phyloP scores from a whole-genome alignment of 352 stramenopile species.

The Globisporangium orthogonon region DNA sequence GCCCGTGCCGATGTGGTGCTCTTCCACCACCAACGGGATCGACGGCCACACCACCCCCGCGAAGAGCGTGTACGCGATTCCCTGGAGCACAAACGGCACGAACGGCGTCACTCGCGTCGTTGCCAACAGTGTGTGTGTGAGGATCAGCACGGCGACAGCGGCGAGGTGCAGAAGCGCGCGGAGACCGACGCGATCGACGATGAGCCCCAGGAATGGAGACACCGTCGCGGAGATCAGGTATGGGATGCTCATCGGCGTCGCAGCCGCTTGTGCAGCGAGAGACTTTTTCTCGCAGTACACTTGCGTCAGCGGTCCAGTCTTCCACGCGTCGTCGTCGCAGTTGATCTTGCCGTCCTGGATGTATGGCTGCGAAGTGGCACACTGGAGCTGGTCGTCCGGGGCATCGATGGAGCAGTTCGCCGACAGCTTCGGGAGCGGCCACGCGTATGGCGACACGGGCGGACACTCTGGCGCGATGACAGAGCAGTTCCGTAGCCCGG shows the following conservation, averaged over 20 bases:
- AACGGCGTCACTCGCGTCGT: constrained; percentile 38
- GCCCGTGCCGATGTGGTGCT: constrained; percentile 15
- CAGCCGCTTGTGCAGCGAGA: constrained; percentile 54
- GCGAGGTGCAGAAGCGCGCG: constrained; percentile 77
- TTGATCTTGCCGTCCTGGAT: constrained; percentile 75
- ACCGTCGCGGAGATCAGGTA: constrained; percentile 90
- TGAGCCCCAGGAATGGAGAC: constrained; percentile 86
- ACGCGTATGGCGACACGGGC: constrained; percentile 60
- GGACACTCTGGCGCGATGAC: constrained; percentile 46
- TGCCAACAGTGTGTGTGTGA: constrained; percentile 82
- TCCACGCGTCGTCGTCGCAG: constrained; percentile 74
- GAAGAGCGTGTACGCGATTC: constrained; percentile 78
- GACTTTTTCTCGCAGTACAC: constrained; percentile 59
- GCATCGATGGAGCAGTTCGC: constrained; percentile 65
- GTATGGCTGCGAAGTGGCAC: constrained; percentile 39
- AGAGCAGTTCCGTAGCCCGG: constrained; percentile 36
- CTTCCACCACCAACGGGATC: constrained; percentile 25
- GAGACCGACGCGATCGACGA: constrained; percentile 87
- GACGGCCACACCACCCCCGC: constrained; percentile 70
- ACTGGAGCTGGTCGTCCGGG: constrained; percentile 52
- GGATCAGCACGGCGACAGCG: constrained; percentile 66
- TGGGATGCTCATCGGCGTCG: constrained; percentile 89
- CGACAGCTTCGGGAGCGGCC: constrained; percentile 60
- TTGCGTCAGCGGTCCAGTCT: constrained; percentile 44
- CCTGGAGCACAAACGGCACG: constrained; percentile 61